A percentile compares a stretch with the other conserved stretches of the same genome.
Evolutionary conservation across 2,329 filamentous ascomycete species (phyloP).

Genomic region (Kalaharituber pfeilii): DNA sequence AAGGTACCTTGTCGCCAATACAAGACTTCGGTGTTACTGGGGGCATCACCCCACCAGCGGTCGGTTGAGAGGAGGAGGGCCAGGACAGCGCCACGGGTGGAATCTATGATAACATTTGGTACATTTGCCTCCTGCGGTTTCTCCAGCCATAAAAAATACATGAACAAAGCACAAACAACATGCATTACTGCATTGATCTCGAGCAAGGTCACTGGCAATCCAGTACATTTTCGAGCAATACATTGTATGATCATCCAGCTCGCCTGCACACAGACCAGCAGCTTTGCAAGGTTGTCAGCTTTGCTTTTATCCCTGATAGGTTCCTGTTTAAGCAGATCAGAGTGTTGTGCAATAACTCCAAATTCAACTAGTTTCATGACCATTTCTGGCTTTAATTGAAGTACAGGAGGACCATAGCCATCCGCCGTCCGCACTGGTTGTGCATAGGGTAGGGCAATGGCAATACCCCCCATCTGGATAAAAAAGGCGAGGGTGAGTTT

Average conservation of each 20-base stretch:
- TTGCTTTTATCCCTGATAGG: constrained; percentile 24
- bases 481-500: too few relatives aligned
- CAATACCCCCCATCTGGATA: too few relatives aligned
- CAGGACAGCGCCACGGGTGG: neutral
- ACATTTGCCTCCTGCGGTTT: constrained; percentile 20
- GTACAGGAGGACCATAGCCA: too few relatives aligned
- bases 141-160: constrained; percentile 23
- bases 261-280: constrained; percentile 22
- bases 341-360: too few relatives aligned
- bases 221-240: constrained; percentile 14
- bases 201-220: constrained; percentile 20
- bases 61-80: neutral
- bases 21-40: neutral
- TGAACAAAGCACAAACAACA: constrained; percentile 19
- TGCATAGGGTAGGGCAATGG: too few relatives aligned
- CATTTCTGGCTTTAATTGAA: too few relatives aligned
- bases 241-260: constrained; percentile 21
- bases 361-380: too few relatives aligned
- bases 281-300: constrained; percentile 22
- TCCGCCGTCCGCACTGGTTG: too few relatives aligned
- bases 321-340: too few relatives aligned
- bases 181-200: constrained; percentile 24
- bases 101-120: neutral
- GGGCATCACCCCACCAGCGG: neutral
- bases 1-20: neutral